Evolutionary conservation across 1,139 yeast species (phyloP), one percentile per base, ranked within the genome.

Genomic region (Geotrichum klebahnii): DNA sequence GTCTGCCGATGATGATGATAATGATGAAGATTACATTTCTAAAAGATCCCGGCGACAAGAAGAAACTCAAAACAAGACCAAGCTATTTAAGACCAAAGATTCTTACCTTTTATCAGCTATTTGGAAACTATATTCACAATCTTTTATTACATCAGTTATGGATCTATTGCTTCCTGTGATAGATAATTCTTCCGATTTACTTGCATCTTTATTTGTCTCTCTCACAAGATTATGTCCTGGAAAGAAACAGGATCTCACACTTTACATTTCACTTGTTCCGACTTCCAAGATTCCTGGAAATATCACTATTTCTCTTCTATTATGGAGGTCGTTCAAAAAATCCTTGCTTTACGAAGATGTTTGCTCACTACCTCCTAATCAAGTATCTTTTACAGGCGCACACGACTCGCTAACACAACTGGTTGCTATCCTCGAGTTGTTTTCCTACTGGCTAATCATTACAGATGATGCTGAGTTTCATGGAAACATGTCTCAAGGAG

Each of bases 401-500:
- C 32, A 39, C 22, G 51, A 46, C 3, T 26, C 40, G 2, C 35
- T 64, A 64, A 51, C 60, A 9, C 57, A 60, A 31, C 54, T 68
- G 20, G 53, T 64, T 38, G 57, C 76, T 2, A 67, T 77, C 32
- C 68, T 80, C 47, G 82, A 81, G 53, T 59, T 82, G 1, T 71
- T 79, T 47, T 77, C 82, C 3, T 79, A 79, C 56, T 72, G 79
- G 67, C 63, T 82, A 22, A 76, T 82, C 32, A 79, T 88, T 2
- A 79, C 90, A 0, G 85, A 82, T 53, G 96, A 88, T 62, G 67
- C 72, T 20, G 95, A 84, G 60, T 68, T 84, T 48, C 54, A 61
- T 41, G 53, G 36, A 35, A 57, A 50, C 24, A 53, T 46, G 6
- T 46, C 52, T 9, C 58, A 57, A 24, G 67, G 32, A 4, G 51